Conservation (phyloP, 2,329 filamentous ascomycete species). For the Claviceps cyperi region DNA sequence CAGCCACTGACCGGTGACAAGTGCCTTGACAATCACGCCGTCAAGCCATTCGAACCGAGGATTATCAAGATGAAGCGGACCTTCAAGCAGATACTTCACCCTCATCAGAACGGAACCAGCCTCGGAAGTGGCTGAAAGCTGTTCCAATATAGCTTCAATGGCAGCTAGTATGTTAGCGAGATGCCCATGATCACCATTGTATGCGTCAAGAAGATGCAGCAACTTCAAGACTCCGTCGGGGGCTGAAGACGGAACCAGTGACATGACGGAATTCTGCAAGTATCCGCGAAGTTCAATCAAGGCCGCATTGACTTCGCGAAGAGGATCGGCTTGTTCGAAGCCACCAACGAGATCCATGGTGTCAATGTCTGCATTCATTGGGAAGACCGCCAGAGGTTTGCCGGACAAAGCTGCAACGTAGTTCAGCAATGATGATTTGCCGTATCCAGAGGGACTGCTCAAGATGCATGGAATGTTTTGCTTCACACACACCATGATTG, state of each 20-base stretch:
- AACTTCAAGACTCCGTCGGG: slow-evolving; percentile 34
- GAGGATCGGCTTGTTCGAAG: slow-evolving; percentile 83
- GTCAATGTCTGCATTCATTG: slow-evolving; percentile 89
- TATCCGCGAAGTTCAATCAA: slow-evolving; percentile 35
- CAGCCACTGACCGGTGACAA: slow-evolving; percentile 79
- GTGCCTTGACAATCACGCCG: slow-evolving; percentile 75
- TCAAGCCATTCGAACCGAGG: slow-evolving; percentile 94
- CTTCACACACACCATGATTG: slow-evolving; percentile 72
- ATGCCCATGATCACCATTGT: slow-evolving; percentile 22
- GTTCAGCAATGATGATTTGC: slow-evolving; percentile 69
- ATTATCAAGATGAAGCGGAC: slow-evolving; percentile 45
- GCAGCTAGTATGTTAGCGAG: slow-evolving; percentile 24
- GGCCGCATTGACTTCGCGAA: slow-evolving; percentile 51
- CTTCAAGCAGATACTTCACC: slow-evolving; percentile 34
- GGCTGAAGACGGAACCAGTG: slow-evolving; percentile 30
- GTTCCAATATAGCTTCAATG: slow-evolving; percentile 24
- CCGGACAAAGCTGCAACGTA: slow-evolving; percentile 71
- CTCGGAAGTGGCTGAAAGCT: slow-evolving; percentile 28
- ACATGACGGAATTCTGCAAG: slow-evolving; percentile 36
- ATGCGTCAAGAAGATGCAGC: slow-evolving; percentile 32
- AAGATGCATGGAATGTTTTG: slow-evolving; percentile 81
- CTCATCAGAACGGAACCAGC: slow-evolving; percentile 34
- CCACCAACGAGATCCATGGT: slow-evolving; percentile 95
- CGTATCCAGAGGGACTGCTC: slow-evolving; percentile 70
- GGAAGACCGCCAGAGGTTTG: slow-evolving; percentile 63